phyloP scores from a whole-genome alignment of 495 filamentous ascomycete genomes.

The Penicillium canescens region DNA sequence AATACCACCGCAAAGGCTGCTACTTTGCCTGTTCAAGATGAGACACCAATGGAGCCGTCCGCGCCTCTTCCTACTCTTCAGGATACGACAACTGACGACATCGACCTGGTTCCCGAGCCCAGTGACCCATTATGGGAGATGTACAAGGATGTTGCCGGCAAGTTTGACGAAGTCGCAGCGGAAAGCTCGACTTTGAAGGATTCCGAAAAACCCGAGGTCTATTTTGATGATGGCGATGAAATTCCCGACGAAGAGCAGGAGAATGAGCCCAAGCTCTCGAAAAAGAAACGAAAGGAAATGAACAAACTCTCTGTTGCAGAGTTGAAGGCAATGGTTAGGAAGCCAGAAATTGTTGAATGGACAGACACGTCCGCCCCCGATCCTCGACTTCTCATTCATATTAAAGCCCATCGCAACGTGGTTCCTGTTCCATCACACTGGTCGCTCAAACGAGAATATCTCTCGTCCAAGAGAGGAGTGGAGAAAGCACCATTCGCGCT shows the following conservation, averaged over 20 bases:
- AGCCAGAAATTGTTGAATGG: conserved; percentile 96
- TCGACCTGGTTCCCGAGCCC: conserved; percentile 48
- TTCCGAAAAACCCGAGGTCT: conserved; percentile 82
- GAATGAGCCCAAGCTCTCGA: conserved; percentile 70
- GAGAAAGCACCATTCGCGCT: conserved; percentile 92
- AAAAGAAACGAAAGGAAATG: conserved; percentile 87
- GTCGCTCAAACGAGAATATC: conserved; percentile 93
- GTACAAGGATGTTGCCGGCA: conserved; percentile 77
- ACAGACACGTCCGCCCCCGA: conserved; percentile 93
- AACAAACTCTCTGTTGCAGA: conserved; percentile 94
- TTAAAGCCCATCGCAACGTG: conserved; percentile 94
- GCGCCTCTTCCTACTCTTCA: conserved; percentile 18
- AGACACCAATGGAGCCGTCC: background rate
- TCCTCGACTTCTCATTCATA: conserved; percentile 84
- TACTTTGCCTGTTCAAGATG: conserved; percentile 2
- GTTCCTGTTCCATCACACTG: conserved; percentile 93
- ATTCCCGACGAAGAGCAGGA: conserved; percentile 84
- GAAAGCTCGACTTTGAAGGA: conserved; percentile 64
- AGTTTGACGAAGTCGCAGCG: conserved; percentile 62
- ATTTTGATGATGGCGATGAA: conserved; percentile 82
- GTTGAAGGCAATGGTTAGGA: conserved; percentile 85
- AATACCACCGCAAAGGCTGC: conserved; percentile 10
- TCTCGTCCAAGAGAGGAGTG: conserved; percentile 92
- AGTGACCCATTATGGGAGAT: conserved; percentile 78
- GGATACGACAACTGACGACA: conserved; percentile 31